Base-by-base conservation (phyloP, 1,284 basidiomycete species). In the Flammula alnicola region DNA sequence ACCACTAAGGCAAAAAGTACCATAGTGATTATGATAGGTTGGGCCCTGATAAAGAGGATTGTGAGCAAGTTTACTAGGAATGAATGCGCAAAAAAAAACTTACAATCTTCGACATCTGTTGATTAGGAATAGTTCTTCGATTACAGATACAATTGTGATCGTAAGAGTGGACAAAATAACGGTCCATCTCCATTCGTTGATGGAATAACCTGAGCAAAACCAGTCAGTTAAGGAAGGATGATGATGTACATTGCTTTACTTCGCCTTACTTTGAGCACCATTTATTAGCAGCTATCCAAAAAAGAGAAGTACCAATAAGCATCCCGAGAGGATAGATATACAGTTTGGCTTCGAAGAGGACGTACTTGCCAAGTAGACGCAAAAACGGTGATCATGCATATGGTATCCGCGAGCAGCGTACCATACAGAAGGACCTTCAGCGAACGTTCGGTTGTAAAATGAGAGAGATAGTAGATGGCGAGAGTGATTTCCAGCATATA, bases 401-500 rank as follows among this genome's bases (percentile, higher is more conserved):
- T 51, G 9, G 54, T 55, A 23, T 61, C 60, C 16, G 51, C 52
- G 4, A 57, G 17, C 30, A 61, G 42, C 32, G 58, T 47, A 26
- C 47, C 47, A 33, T 37, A 49, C 25, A 61, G 44, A 10, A 56
- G 48, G 29, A 43, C 22, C 44, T 45, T 56, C 25, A 57, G 30
- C n/a, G 47, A 32, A 6, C 32, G 54, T 40, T 51, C 47, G 14
- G 51, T 56, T 27, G 53, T 51, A 38, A 52, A 58, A 38, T 51
- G 58, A 41, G 49, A 46, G 32, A 59, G 55, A 40, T 61, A 61
- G 39, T 61, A 56, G 16, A 44, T 20, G 40, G 52, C 60, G 19
- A 61, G 54, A 19, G 47, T 48, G 33, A 61, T 44, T 48, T 61
- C 60, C 19, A 61, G 42, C 38, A 53, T 56, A 23, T 53, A 61